These are phyloP conservation scores for Marasmius tenuissimus DNA, from an alignment of 1,284 basidiomycete species.

Conservation along the genomic window DNA sequence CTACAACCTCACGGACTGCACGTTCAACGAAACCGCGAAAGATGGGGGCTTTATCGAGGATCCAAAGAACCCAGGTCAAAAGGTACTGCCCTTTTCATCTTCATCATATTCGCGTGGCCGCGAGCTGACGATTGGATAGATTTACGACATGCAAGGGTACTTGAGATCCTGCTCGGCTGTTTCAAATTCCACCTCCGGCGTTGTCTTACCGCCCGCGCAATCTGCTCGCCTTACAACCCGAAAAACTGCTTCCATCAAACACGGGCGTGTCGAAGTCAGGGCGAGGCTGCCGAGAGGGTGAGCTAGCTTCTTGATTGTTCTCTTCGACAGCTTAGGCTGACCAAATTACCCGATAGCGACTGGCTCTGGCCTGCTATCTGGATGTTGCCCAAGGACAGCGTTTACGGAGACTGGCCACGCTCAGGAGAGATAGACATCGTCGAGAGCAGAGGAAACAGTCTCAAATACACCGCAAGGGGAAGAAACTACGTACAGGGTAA, in stretches of 20 bases:
- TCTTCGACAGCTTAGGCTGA: background rate
- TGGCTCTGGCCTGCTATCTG: slow-evolving; percentile 80
- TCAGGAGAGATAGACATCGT: slow-evolving; percentile 80
- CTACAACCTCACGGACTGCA: slow-evolving; percentile 82
- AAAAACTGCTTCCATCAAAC: slow-evolving; percentile 69
- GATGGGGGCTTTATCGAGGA: slow-evolving; percentile 37
- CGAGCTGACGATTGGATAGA: slow-evolving; percentile 7
- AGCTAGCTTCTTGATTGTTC: slow-evolving; percentile 18
- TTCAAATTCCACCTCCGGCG: slow-evolving; percentile 51
- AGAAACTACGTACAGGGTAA: slow-evolving; percentile 72
- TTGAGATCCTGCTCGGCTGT: slow-evolving; percentile 51
- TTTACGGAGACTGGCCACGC: slow-evolving; percentile 81
- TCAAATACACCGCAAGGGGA: slow-evolving; percentile 67
- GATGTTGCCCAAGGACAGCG: slow-evolving; percentile 80
- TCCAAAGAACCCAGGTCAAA: slow-evolving; percentile 23
- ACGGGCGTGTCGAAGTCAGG: slow-evolving; percentile 79
- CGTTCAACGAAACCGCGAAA: slow-evolving; percentile 58
- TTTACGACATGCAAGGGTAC: slow-evolving; percentile 43
- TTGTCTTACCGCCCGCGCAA: slow-evolving; percentile 80
- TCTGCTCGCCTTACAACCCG: slow-evolving; percentile 78
- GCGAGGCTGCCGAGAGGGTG: slow-evolving; percentile 78
- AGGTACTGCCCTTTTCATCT: background rate
- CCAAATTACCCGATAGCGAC: slow-evolving; percentile 8
- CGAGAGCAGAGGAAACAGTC: slow-evolving; percentile 63
- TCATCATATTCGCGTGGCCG: background rate